Percentiles rank a stretch among this genome's conserved stretches.
phyloP scores from a whole-genome alignment of 2,329 filamentous ascomycete species.

The Ophiostoma sp. region DNA sequence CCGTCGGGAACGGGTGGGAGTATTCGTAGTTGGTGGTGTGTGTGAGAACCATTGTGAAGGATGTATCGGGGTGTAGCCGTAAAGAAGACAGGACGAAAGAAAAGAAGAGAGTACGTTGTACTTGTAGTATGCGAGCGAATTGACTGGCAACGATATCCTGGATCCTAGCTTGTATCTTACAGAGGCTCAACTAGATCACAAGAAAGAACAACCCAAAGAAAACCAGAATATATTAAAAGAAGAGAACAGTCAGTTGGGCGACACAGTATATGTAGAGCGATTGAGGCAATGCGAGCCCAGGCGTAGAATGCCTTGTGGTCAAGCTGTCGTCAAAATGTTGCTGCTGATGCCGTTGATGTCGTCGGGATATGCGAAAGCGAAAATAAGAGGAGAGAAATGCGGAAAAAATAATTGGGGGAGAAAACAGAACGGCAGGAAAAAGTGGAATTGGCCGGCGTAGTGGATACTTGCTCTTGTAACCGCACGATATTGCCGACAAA shows the following conservation, averaged over 20 bases:
- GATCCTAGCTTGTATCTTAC: constrained; percentile 23
- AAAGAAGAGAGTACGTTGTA: not conserved
- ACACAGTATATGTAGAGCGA: not conserved
- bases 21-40: constrained; percentile 66
- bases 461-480: constrained; percentile 13
- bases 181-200: constrained; percentile 26
- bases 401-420: constrained; percentile 21
- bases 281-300: constrained; percentile 3
- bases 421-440: constrained; percentile 21
- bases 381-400: constrained; percentile 4
- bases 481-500: constrained; percentile 19
- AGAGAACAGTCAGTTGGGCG: not conserved
- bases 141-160: not conserved
- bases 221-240: not conserved
- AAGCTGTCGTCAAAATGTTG: constrained; percentile 11
- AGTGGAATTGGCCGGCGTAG: constrained; percentile 18
- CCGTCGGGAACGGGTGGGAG: constrained; percentile 75
- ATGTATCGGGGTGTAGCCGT: not conserved
- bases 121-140: not conserved
- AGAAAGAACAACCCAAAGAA: not conserved
- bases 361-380: constrained; percentile 1
- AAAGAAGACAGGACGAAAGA: not conserved
- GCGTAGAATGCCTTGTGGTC: constrained; percentile 16
- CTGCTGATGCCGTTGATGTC: constrained; percentile 4
- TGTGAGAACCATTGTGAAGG: constrained; percentile 53